These are phyloP conservation scores for Neonectria neomacrospora DNA, from an alignment of 2,329 filamentous ascomycete species.

Conservation along the genomic window DNA sequence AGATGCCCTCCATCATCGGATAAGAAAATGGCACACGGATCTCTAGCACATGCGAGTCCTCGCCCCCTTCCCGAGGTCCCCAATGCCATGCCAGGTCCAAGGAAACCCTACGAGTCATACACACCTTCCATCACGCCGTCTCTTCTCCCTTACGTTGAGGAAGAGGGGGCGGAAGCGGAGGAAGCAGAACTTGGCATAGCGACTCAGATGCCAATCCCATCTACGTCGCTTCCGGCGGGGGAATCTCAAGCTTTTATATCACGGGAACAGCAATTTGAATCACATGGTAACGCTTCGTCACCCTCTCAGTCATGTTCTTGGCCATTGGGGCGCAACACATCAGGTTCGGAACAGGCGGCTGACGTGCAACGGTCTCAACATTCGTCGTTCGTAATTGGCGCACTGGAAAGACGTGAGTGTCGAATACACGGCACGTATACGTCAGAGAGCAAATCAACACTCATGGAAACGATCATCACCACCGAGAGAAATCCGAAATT, in stretches of 20 bases:
- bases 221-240: constrained; percentile 16
- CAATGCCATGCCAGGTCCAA: constrained; percentile 2
- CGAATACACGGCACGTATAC: too few relatives aligned
- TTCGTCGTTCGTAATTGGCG: neutral
- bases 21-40: neutral
- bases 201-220: constrained; percentile 17
- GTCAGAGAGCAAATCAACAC: neutral
- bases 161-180: constrained; percentile 30
- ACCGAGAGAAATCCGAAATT: constrained; percentile 1
- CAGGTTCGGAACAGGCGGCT: neutral
- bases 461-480: neutral
- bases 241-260: neutral
- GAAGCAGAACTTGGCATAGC: constrained; percentile 25
- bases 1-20: neutral
- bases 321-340: neutral
- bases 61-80: constrained; percentile 41
- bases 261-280: neutral
- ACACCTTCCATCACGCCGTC: constrained; percentile 26
- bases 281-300: neutral
- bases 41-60: neutral
- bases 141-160: constrained; percentile 37
- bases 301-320: neutral
- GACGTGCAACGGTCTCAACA: neutral
- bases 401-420: neutral
- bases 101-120: constrained; percentile 20